Conservation (phyloP, 2,329 filamentous ascomycete genomes). For the Pseudogymnoascus sp. region DNA sequence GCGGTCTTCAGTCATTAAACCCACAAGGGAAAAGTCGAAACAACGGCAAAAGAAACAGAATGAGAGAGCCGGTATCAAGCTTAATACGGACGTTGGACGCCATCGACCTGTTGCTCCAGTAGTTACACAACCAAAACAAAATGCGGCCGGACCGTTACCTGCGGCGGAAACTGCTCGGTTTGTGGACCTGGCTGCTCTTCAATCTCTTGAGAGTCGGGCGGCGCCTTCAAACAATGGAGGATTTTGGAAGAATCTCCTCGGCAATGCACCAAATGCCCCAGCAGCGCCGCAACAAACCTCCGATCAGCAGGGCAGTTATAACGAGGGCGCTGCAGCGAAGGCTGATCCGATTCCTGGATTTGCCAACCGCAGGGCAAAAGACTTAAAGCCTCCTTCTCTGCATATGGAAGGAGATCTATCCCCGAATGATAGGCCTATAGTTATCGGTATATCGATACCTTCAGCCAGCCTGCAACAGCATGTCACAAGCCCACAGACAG, state of each 20-base stretch:
- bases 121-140: conserved; percentile 28
- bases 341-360: background rate
- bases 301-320: background rate
- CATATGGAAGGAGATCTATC: conserved; percentile 44
- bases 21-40: conserved; percentile 45
- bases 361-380: background rate
- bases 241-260: conserved; percentile 23
- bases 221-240: conserved; percentile 12
- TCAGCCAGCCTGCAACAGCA: conserved; percentile 41
- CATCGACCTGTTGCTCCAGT: conserved; percentile 39
- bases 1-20: conserved; percentile 29
- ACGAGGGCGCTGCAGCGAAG: background rate
- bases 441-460: conserved; percentile 63
- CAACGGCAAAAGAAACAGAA: conserved; percentile 55
- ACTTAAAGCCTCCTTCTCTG: conserved; percentile 1
- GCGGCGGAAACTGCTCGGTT: conserved; percentile 21
- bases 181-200: conserved; percentile 52
- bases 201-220: conserved; percentile 43
- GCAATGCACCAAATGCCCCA: background rate
- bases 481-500: conserved; percentile 44
- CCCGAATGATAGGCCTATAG: conserved; percentile 62
- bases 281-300: background rate
- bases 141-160: background rate
- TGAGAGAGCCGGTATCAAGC: conserved; percentile 54
- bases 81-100: conserved; percentile 62